phyloP scores from a whole-genome alignment of 148 eudicot genomes.

The Heliosperma pusillum region DNA sequence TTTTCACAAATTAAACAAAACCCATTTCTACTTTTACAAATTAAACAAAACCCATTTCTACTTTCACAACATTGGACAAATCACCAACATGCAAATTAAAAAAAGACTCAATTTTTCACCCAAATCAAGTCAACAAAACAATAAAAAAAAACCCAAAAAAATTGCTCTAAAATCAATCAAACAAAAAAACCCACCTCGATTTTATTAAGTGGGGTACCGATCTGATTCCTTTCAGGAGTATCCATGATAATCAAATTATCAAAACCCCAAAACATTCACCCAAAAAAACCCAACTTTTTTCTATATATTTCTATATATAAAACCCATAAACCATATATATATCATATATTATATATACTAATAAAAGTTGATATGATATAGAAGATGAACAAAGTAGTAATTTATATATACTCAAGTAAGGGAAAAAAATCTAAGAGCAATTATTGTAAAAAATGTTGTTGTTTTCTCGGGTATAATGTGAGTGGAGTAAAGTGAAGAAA shows the following conservation, averaged over 20 bases:
- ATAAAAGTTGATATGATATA: background rate
- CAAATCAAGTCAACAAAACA: background rate
- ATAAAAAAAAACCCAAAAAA: background rate
- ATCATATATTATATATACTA: no score
- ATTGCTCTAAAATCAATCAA: background rate
- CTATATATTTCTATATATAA: no score
- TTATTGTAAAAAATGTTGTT: background rate
- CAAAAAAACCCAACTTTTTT: background rate
- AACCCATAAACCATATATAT: background rate
- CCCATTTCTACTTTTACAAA: background rate
- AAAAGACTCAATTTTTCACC: background rate
- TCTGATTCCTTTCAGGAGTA: slow-evolving; percentile 60
- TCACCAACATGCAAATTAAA: slow-evolving; percentile 15
- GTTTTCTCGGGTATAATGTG: slow-evolving; percentile 20
- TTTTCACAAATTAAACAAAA: background rate
- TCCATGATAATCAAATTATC: slow-evolving; percentile 37
- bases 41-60: no score
- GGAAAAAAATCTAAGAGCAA: background rate
- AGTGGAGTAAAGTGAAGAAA: slow-evolving; percentile 18
- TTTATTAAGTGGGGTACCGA: slow-evolving; percentile 45
- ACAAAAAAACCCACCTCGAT: slow-evolving; percentile 40
- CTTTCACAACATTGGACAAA: slow-evolving; percentile 3
- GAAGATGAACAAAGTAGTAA: no score
- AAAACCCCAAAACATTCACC: no score
- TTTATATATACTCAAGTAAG: no score